Evolutionary conservation across 2,329 filamentous ascomycete species (phyloP), one percentile per base, ranked within the genome.

Genomic region (Exophiala oligosperma): DNA sequence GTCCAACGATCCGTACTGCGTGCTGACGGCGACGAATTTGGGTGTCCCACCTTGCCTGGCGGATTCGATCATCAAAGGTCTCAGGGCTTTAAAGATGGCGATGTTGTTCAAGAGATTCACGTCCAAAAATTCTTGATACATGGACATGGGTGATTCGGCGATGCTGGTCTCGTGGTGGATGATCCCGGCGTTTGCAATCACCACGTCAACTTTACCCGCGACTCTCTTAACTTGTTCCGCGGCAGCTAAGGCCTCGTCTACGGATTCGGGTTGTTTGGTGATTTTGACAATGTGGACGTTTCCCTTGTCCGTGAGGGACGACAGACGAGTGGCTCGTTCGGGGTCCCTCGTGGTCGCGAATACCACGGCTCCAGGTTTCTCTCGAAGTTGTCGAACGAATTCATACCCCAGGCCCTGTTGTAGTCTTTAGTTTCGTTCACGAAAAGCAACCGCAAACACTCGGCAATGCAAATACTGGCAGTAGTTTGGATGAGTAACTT

Each of bases 321-420:
- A 41, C 5, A 54, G 23, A 23, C 46, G 44, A 6, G 46, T 50
- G 23, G 44, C 38, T 11, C 32, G 51, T 12, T 46, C 37, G 8
- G 59, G 57, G 26, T 55, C 41, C 6, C 61, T 54, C 11, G 55
- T 47, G 8, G 52, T 59, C 8, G 61, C 61, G 23, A 63, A 49
- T 12, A 63, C 55, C 21, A 59, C 57, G 14, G 54, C 59, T 2
- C 53, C 51, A 14, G 54, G 49, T 14, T 49, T 41, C n/a, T 52
- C 54, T 2, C 48, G 17, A 3, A 63, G 52, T 47, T 61, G 58
- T 6, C 55, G 59, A 17, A 59, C 59, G 52, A 63, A 59, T 40
- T 63, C 59, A 23, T 51, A 57, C 3, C 68, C 67, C 17, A 70
- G 49, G 32, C 69, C 69, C 52, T 59, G 29, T 28, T 28, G 26